Conservation (phyloP, 31 red algal species). For the Endocladia muricata region DNA sequence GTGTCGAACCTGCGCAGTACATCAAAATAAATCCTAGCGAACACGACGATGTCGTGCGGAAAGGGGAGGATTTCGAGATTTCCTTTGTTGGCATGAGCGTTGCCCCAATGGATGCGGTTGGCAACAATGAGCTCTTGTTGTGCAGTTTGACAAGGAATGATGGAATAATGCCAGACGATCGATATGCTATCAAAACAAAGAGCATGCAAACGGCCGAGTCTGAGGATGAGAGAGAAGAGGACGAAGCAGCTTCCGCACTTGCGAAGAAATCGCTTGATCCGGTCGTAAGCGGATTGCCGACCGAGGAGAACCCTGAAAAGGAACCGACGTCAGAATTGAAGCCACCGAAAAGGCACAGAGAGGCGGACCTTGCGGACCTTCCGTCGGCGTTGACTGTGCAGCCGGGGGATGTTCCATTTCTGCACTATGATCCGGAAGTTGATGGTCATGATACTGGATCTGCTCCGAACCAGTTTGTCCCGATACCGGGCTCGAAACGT, state of each 20-base stretch:
- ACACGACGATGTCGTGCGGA: slow-evolving; percentile 21
- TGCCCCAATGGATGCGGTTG: slow-evolving; percentile 11
- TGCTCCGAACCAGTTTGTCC: slow-evolving; percentile 34
- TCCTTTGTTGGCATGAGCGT: slow-evolving; percentile 37
- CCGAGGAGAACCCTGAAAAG: not conserved
- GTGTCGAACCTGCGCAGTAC: slow-evolving; percentile 17
- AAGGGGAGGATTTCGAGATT: slow-evolving; percentile 36
- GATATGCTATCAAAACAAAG: no score
- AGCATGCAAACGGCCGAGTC: not conserved
- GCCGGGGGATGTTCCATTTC: slow-evolving; percentile 32
- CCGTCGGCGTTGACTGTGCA: slow-evolving; percentile 6
- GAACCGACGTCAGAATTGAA: not conserved
- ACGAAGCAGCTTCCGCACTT: not conserved
- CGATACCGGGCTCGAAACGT: slow-evolving; percentile 47
- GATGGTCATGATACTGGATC: slow-evolving; percentile 54
- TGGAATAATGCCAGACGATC: not conserved
- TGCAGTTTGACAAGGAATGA: slow-evolving; percentile 31
- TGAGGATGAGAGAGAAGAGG: not conserved
- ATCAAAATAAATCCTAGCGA: slow-evolving; percentile 24
- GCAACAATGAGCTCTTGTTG: slow-evolving; percentile 33
- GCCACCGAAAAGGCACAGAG: not conserved
- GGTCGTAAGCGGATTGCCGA: not conserved
- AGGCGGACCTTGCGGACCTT: not conserved
- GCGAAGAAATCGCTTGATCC: not conserved
- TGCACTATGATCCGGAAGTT: slow-evolving; percentile 50